Base-by-base conservation (phyloP, 306 rosid species). In the Hippophae gyantsensis region DNA sequence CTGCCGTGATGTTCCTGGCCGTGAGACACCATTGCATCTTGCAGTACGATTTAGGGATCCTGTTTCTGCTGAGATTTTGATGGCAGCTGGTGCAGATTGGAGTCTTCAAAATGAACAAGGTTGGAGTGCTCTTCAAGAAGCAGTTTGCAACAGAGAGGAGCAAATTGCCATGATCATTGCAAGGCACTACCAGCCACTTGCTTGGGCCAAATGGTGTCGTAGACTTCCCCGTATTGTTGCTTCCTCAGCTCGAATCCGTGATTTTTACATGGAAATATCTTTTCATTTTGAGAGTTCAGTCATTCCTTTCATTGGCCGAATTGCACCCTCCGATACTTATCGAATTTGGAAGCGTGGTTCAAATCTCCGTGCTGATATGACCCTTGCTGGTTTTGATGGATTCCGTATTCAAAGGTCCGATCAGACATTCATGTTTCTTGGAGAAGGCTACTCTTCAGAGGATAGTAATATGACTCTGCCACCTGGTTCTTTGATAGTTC, bases 151-250 rank as follows among this genome's bases (percentile, higher is more conserved):
- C 8, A 82, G 97, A 74, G 95, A 93, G 76, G 99, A 93, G 71
- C 76, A 86, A 8, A 88, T 88, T 68, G 97, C 97, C 25, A 77
- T 93, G 95, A 86, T 80, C 40, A 93, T 93, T 65, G 97, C 97
- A 5, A 74, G 97, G 9, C 89, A 88, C 53, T 88, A 86, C 70
- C 97, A 88, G 50, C 97, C 97, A 43, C 78, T 88, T 50, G 95
- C 99, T 64, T 93, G 99, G 99, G 96, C 99, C 50, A 93, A 93
- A 79, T 88, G 99, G 99, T 84, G 97, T 63, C 93, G 99, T 5
- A 88, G 99, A 69, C 94, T 88, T 66, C 99, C 99, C 13, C 87
- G 99, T 5, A 93, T 93, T 61, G 81, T 88, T 64, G 99, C 97
- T 57, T 88, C 99, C 3, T 86, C 93, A 7, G 27, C 82, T 8